These are phyloP conservation scores for Lipomyces sp. DNA, from an alignment of 805 yeast species.

Conservation along the genomic window DNA sequence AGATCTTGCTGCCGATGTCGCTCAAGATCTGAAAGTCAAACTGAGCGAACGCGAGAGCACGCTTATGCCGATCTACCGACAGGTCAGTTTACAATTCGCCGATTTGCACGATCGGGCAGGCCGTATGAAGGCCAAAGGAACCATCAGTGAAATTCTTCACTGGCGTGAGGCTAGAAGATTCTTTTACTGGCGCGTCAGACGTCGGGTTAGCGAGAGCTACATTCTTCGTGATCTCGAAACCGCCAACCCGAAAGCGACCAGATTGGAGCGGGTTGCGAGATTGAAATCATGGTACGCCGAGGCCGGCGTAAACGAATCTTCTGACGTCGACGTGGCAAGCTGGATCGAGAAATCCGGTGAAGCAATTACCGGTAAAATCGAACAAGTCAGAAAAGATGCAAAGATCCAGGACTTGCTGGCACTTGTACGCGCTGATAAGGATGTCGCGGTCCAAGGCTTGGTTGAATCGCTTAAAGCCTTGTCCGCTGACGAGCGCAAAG, in stretches of 20 bases:
- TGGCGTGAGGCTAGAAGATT: conserved; percentile 90
- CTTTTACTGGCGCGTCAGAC: conserved; percentile 98
- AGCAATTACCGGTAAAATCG: conserved; percentile 22
- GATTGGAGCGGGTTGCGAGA: conserved; percentile 84
- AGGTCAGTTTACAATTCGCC: conserved; percentile 93
- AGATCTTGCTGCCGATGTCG: conserved; percentile 64
- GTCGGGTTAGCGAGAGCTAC: conserved; percentile 92
- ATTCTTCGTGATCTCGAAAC: conserved; percentile 73
- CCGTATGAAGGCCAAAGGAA: conserved; percentile 95
- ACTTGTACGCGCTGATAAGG: conserved; percentile 27
- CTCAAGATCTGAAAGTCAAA: conserved; percentile 64
- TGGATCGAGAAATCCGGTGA: conserved; percentile 25
- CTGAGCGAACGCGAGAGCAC: conserved; percentile 77
- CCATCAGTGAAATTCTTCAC: conserved; percentile 79
- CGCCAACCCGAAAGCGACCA: conserved; percentile 57
- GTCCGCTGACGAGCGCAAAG: conserved; percentile 45
- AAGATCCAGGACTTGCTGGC: conserved; percentile 28
- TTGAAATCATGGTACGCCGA: conserved; percentile 53
- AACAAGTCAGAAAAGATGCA: conserved; percentile 26
- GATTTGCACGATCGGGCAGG: conserved; percentile 97
- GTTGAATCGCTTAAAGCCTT: conserved; percentile 44
- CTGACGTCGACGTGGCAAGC: conserved; percentile 26
- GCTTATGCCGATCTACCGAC: conserved; percentile 86
- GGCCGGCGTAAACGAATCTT: conserved; percentile 29
- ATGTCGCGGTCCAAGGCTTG: conserved; percentile 22